phyloP scores from a whole-genome alignment of 192 early-diverging fungal species.

The Oehlia diaphana region DNA sequence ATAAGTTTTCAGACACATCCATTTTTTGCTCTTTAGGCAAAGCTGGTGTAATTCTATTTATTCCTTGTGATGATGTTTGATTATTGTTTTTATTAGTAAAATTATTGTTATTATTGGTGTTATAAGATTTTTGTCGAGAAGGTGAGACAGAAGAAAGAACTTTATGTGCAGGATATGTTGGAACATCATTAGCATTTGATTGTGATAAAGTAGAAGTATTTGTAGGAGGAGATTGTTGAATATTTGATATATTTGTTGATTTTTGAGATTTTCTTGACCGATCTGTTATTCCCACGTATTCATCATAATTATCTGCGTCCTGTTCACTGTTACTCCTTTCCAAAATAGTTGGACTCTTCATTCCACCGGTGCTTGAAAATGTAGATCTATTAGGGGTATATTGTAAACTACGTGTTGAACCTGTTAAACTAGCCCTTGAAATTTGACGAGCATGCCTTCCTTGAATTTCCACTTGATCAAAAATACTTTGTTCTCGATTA shows the following conservation, averaged over 20 bases:
- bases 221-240: background rate
- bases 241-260: background rate
- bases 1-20: background rate
- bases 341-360: conserved; percentile 1
- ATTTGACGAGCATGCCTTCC: conserved; percentile 16
- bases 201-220: background rate
- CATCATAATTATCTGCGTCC: background rate
- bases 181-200: background rate
- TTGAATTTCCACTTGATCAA: conserved; percentile 28
- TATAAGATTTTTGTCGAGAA: background rate
- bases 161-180: background rate
- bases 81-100: too few relatives aligned
- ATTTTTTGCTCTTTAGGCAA: background rate
- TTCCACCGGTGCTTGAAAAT: background rate
- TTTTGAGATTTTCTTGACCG: background rate
- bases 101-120: background rate
- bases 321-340: background rate
- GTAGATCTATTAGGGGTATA: conserved; percentile 12
- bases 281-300: background rate
- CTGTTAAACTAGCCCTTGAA: background rate
- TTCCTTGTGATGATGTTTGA: background rate
- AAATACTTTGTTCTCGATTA: conserved; percentile 14
- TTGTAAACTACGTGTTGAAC: background rate
- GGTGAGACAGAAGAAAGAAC: background rate
- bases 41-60: background rate